Evolutionary conservation across 2,329 filamentous ascomycete species (phyloP), one percentile per base, ranked within the genome.

Genomic region (Rugonectria rugulosa): DNA sequence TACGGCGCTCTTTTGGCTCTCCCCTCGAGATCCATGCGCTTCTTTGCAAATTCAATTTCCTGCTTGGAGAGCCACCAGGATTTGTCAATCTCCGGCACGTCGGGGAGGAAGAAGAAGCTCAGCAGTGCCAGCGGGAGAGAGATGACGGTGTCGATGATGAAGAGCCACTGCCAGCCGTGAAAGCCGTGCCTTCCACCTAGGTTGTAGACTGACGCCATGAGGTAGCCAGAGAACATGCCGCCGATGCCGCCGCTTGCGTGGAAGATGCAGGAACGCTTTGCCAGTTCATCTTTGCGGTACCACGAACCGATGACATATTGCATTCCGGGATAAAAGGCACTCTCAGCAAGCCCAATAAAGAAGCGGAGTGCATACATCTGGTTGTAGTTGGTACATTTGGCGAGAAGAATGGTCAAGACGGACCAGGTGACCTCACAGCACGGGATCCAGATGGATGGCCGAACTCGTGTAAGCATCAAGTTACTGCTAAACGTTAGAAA

Each of bases 81-180:
- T 14, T 61, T 61, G 12, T 56, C 57, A 42, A 61, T 66, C 36
- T 63, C 66, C 17, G 70, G 70, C 1, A 68, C 52, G 12, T 67
- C 70, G 1, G 70, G 69, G 10, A 71, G 59, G 23, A 73, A 60
- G 26, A 70, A 59, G 47, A 67, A 73, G 17, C 71, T 69, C 5
- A 66, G 57, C 5, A 72, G 8, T 1, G 69, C 70, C 20, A 73
- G 64, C 4, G 70, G 63, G 1, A 72, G 59, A 7, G 73, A 71
- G 37, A 75, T 71, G 15, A 73, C 62, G 3, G 70, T 70, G 43
- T 72, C 68, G 37, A 72, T 68, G 24, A 73, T 68, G 49, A 73
- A 73, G 23, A 72, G 62, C 70, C 69, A 73, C 24, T 69, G 68
- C 79, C 79, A 82, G 0, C 80, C 81, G 0, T 76, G 67, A 68